Conservation (phyloP, 2,329 filamentous ascomycete species). For the Elsinoe necatrix region DNA sequence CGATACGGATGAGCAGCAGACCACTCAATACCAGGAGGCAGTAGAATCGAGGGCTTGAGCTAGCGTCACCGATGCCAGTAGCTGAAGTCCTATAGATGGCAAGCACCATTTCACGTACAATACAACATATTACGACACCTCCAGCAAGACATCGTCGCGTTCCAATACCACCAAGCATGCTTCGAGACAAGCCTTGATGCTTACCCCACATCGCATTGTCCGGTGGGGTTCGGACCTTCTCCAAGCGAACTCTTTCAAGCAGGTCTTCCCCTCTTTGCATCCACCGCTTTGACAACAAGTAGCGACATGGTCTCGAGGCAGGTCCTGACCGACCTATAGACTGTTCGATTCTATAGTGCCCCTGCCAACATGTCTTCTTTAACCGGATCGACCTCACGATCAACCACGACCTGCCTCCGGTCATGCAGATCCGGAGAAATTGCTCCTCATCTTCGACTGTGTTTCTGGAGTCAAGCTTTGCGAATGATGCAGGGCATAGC, state of each 20-base stretch:
- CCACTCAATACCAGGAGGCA: constrained; percentile 3
- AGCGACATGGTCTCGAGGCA: not conserved
- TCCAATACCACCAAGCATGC: not conserved
- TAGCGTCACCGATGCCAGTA: not conserved
- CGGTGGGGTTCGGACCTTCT: not conserved
- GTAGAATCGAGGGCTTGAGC: constrained; percentile 5
- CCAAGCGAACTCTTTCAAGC: not conserved
- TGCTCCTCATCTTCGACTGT: constrained; percentile 12
- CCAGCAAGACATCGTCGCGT: not conserved
- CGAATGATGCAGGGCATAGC: not conserved
- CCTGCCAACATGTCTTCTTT: not conserved
- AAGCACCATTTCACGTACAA: not conserved
- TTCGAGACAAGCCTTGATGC: not conserved
- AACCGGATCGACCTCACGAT: not conserved
- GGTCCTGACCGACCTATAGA: not conserved
- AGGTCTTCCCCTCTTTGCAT: constrained; percentile 5
- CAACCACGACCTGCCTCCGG: not conserved
- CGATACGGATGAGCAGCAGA: constrained; percentile 12
- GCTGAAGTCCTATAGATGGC: not conserved
- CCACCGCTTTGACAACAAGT: not conserved
- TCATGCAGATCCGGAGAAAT: constrained; percentile 17
- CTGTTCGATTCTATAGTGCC: not conserved
- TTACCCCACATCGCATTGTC: constrained; percentile 2
- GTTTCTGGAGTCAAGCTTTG: not conserved
- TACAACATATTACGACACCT: not conserved